Percentiles rank a stretch among this genome's conserved stretches.
These are phyloP conservation scores for Lobosporangium transversale DNA, from an alignment of 192 early-diverging fungal species.

Conservation along the genomic window DNA sequence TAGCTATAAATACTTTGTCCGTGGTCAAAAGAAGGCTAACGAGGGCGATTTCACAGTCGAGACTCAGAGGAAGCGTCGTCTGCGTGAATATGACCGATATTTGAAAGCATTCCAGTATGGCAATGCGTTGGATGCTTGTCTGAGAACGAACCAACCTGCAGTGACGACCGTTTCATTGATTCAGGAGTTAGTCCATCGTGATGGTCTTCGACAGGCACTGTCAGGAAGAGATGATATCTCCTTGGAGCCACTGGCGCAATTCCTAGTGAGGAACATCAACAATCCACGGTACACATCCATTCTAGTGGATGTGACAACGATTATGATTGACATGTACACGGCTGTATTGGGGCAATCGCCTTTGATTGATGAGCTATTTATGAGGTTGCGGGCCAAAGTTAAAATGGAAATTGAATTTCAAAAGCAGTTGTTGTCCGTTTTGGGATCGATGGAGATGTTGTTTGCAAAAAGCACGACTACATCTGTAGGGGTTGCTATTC, in stretches of 20 bases:
- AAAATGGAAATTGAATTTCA: slow-evolving; percentile 82
- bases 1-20: slow-evolving; percentile 76
- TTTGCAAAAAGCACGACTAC: slow-evolving; percentile 62
- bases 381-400: slow-evolving; percentile 76
- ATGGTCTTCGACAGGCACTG: slow-evolving; percentile 81
- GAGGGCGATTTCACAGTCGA: slow-evolving; percentile 85
- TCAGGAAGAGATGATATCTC: slow-evolving; percentile 88
- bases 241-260: slow-evolving; percentile 84
- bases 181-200: slow-evolving; percentile 91
- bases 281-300: slow-evolving; percentile 82
- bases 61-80: slow-evolving; percentile 63
- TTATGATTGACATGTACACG: slow-evolving; percentile 87
- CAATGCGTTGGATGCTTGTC: slow-evolving; percentile 87
- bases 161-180: slow-evolving; percentile 80
- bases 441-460: slow-evolving; percentile 90
- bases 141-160: slow-evolving; percentile 69
- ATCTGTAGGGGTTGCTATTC: slow-evolving; percentile 34
- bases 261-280: slow-evolving; percentile 82
- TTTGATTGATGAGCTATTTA: slow-evolving; percentile 81
- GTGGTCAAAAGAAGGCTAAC: slow-evolving; percentile 59
- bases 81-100: slow-evolving; percentile 84
- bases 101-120: slow-evolving; percentile 88
- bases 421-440: slow-evolving; percentile 75
- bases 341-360: slow-evolving; percentile 82
- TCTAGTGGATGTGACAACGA: slow-evolving; percentile 81